A percentile compares a stretch with the other conserved stretches of the same genome.
phyloP scores from a whole-genome alignment of 345 rosid genomes.

The Turritis glabra region DNA sequence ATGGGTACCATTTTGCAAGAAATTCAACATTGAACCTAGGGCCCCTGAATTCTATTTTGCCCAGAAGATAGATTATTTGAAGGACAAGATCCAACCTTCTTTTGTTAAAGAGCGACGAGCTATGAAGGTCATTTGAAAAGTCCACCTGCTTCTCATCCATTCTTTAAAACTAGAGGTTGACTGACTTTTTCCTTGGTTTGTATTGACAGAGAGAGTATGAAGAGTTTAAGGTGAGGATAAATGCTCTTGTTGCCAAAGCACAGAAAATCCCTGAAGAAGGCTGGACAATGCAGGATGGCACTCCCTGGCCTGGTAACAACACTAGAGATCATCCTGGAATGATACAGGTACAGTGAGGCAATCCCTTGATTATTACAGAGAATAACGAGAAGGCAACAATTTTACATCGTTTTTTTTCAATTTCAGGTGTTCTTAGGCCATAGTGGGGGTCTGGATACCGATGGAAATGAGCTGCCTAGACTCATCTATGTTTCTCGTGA shows the following conservation, averaged over 20 bases:
- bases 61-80: conserved; percentile 96
- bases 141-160: conserved; percentile 26
- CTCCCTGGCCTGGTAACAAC: conserved; percentile 99
- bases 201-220: conserved; percentile 90
- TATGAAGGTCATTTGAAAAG: conserved; percentile 73
- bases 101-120: conserved; percentile 98
- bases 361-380: background rate
- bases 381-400: background rate
- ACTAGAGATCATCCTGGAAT: conserved; percentile 99
- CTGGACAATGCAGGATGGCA: conserved; percentile 99
- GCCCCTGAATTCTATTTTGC: conserved; percentile 99
- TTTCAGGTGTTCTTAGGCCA: conserved; percentile 94
- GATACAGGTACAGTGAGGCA: conserved; percentile 65
- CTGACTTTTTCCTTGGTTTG: conserved; percentile 22
- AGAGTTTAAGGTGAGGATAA: conserved; percentile 97
- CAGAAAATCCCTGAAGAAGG: conserved; percentile 99
- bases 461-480: conserved; percentile 98
- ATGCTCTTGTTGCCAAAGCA: conserved; percentile 98
- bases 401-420: background rate
- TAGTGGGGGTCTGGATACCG: conserved; percentile 96
- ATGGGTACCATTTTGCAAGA: conserved; percentile 99
- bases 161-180: conserved; percentile 19
- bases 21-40: conserved; percentile 94
- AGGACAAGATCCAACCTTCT: conserved; percentile 98
- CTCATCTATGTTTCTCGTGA: conserved; percentile 99